Evolutionary conservation across 2,329 filamentous ascomycete species (phyloP), one percentile per base, ranked within the genome.

Genomic region (Ceratocystis cacaofunesta): DNA sequence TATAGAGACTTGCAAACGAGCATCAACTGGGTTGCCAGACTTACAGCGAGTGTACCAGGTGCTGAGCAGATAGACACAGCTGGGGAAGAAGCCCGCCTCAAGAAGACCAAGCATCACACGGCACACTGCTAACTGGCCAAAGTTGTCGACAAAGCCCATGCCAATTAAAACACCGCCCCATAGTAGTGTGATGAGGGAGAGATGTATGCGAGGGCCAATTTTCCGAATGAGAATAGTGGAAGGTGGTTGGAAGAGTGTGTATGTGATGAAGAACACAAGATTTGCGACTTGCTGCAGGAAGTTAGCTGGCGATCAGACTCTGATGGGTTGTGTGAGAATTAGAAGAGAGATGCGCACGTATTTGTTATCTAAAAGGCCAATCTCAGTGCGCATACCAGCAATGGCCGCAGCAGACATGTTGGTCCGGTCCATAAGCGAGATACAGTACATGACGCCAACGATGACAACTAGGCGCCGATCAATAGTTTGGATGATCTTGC

Each of bases 371-470:
- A 76, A 72, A 1, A 84, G 73, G 2, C 71, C 60, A 30, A 84
- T 73, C 61, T 84, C 82, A 1, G 68, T 68, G 17, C 72, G 70
- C 79, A 84, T 82, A 63, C 82, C 89, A 22, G 89, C 88, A 72
- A 92, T 86, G 58, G 83, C 83, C 50, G 88, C 88, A 25, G 83
- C 78, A n/a, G 83, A 83, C 72, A 92, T 75, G 73, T 92, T 92
- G 1, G 87, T 90, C 41, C 89, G 79, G 72, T 94, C 89, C 84
- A 92, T 89, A 67, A 92, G 76, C 69, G 82, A 87, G 70, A 89
- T 79, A 72, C 87, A 89, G 74, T 92, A 92, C 76, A 90, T 81
- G 69, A 80, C 72, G 22, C 85, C 85, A 3, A 84, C 81, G 1
- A 81, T 85, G 2, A 80, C 72, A 50, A 88, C 82, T 2, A 88